Evolutionary conservation across 2,329 filamentous ascomycete species (phyloP).

Genomic region (Fusarium scirpi): DNA sequence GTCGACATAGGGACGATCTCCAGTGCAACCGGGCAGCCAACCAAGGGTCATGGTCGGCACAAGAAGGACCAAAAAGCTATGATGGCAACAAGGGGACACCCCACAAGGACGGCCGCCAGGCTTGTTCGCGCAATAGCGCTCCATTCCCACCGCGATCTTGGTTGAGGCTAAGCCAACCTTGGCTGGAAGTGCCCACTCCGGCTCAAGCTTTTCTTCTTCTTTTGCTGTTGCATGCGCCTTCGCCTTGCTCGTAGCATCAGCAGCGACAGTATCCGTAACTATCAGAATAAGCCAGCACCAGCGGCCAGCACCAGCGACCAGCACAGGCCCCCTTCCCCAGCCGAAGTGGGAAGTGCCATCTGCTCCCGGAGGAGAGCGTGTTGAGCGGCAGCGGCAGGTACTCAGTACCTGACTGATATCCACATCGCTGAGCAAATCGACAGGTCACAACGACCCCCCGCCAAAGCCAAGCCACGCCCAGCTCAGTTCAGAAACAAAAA

Average conservation of each 20-base stretch:
- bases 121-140: constrained; percentile 47
- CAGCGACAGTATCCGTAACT: constrained; percentile 5
- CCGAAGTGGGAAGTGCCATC: constrained; percentile 43
- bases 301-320: constrained; percentile 9
- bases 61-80: constrained; percentile 34
- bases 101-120: constrained; percentile 46
- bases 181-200: constrained; percentile 38
- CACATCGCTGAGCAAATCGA: constrained; percentile 17
- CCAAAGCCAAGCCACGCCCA: constrained; percentile 31
- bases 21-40: constrained; percentile 37
- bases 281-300: constrained; percentile 1
- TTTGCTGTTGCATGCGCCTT: constrained; percentile 32
- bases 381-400: constrained; percentile 11
- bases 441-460: constrained; percentile 30
- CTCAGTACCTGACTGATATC: constrained; percentile 21
- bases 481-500: constrained; percentile 29
- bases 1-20: constrained; percentile 46
- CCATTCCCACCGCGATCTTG: constrained; percentile 47
- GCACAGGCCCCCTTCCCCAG: constrained; percentile 31
- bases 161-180: constrained; percentile 42
- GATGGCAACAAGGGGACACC: constrained; percentile 35
- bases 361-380: constrained; percentile 33
- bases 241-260: constrained; percentile 30
- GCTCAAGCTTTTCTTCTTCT: constrained; percentile 45
- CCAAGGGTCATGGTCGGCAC: constrained; percentile 30